Conservation (phyloP, 208 protist species). For the Leishmania amazonensis region DNA sequence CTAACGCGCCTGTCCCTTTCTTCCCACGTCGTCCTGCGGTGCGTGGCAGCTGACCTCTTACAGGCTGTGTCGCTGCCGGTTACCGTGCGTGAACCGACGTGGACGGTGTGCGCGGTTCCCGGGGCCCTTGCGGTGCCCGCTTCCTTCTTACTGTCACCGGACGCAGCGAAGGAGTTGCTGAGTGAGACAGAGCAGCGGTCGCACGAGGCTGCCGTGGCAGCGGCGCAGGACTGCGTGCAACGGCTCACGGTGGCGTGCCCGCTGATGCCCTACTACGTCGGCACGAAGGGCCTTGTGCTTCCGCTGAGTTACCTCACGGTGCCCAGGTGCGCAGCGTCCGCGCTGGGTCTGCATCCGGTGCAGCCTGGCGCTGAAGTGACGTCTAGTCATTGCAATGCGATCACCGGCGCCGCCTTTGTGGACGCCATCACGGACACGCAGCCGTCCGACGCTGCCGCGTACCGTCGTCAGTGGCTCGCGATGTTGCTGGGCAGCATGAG, state of each 20-base stretch:
- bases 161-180: background rate
- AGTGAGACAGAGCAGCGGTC: background rate
- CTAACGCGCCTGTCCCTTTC: slow-evolving; percentile 14
- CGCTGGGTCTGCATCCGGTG: slow-evolving; percentile 4
- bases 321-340: slow-evolving; percentile 9
- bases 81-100: slow-evolving; percentile 1
- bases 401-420: slow-evolving; percentile 4
- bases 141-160: slow-evolving; percentile 6
- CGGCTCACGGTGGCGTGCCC: slow-evolving; percentile 12
- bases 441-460: slow-evolving; percentile 5
- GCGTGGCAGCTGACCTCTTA: slow-evolving; percentile 18
- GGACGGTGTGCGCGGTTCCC: background rate
- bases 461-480: slow-evolving; percentile 5
- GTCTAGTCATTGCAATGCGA: background rate
- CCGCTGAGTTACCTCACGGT: slow-evolving; percentile 9
- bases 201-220: slow-evolving; percentile 9
- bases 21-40: slow-evolving; percentile 20
- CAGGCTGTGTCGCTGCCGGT: slow-evolving; percentile 14
- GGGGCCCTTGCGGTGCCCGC: background rate
- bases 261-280: slow-evolving; percentile 11
- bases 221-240: slow-evolving; percentile 7
- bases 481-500: background rate
- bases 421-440: background rate
- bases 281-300: slow-evolving; percentile 14
- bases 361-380: background rate